Conservation (phyloP, 192 early-diverging fungal species). For the Phlyctochytrium arcticum region DNA sequence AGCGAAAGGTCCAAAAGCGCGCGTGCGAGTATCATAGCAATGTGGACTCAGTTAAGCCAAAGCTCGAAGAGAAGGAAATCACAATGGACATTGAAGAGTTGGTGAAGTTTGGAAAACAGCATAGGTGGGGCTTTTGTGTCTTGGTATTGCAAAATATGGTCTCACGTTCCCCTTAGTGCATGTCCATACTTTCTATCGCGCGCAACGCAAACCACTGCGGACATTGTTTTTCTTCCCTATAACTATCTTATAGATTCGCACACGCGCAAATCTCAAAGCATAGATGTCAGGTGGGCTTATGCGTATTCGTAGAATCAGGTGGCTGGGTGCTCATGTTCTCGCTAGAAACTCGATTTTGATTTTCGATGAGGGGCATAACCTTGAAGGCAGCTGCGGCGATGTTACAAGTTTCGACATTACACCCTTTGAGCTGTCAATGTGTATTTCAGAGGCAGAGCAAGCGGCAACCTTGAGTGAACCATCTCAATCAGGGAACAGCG, state of each 20-base stretch:
- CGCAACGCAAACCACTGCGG: constrained; percentile 35
- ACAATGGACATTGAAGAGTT: constrained; percentile 60
- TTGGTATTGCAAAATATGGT: too few species aligned
- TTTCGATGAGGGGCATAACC: constrained; percentile 55
- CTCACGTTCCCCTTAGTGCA: constrained; percentile 18
- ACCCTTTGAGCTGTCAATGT: background rate
- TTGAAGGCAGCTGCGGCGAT: constrained; percentile 19
- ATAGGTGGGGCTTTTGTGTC: constrained; percentile 21
- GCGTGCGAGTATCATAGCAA: constrained; percentile 34
- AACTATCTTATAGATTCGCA: constrained; percentile 58
- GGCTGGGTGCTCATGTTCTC: background rate
- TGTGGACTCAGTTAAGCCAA: background rate
- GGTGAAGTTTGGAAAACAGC: constrained; percentile 32
- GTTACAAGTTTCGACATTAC: constrained; percentile 17
- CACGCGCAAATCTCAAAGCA: constrained; percentile 47
- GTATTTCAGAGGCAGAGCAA: background rate
- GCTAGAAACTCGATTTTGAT: constrained; percentile 49
- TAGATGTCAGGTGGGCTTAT: constrained; percentile 39
- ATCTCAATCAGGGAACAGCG: too few species aligned
- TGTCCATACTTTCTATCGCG: constrained; percentile 59
- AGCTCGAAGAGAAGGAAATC: constrained; percentile 14
- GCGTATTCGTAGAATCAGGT: background rate
- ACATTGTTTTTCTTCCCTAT: constrained; percentile 62
- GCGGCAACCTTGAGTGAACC: too few species aligned
- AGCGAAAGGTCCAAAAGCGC: constrained; percentile 34